A percentile compares a stretch with the other conserved stretches of the same genome.
Evolutionary conservation across 2,329 filamentous ascomycete species (phyloP).

Genomic region (Bipolaris bicolor): DNA sequence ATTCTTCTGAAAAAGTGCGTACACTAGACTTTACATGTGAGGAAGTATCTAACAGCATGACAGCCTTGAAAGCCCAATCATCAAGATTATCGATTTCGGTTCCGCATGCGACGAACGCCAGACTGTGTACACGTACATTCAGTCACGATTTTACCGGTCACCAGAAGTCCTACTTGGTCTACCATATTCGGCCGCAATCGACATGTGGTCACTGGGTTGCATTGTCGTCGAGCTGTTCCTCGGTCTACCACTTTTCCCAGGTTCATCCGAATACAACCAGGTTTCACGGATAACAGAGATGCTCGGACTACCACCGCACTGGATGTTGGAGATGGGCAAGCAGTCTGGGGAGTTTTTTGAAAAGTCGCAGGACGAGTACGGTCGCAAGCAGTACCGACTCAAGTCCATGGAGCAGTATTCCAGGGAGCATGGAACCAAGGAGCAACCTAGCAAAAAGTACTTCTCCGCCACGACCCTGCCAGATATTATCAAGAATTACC

Average conservation of each 20-base stretch:
- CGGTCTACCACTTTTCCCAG: constrained; percentile 90
- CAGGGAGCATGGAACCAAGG: constrained; percentile 91
- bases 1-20: constrained; percentile 90
- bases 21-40: neutral
- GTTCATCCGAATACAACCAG: constrained; percentile 98
- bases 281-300: constrained; percentile 97
- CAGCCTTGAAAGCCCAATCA: constrained; percentile 93
- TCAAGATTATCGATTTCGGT: constrained; percentile 99
- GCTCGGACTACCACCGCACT: constrained; percentile 93
- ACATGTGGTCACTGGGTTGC: constrained; percentile 99
- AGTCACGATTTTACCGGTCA: constrained; percentile 96
- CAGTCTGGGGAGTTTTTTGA: constrained; percentile 98
- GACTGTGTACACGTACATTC: constrained; percentile 98
- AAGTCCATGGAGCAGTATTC: constrained; percentile 99
- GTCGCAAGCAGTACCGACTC: constrained; percentile 84
- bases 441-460: constrained; percentile 99
- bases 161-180: constrained; percentile 94
- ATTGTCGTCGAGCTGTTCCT: constrained; percentile 98
- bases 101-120: constrained; percentile 98
- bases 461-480: constrained; percentile 93
- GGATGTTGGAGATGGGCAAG: constrained; percentile 99
- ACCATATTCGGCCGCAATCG: constrained; percentile 96
- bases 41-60: constrained; percentile 18
- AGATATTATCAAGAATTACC: constrained; percentile 96
- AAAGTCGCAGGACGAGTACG: constrained; percentile 89